These are phyloP conservation scores for Prunus davidiana DNA, from an alignment of 306 rosid species.

Conservation along the genomic window DNA sequence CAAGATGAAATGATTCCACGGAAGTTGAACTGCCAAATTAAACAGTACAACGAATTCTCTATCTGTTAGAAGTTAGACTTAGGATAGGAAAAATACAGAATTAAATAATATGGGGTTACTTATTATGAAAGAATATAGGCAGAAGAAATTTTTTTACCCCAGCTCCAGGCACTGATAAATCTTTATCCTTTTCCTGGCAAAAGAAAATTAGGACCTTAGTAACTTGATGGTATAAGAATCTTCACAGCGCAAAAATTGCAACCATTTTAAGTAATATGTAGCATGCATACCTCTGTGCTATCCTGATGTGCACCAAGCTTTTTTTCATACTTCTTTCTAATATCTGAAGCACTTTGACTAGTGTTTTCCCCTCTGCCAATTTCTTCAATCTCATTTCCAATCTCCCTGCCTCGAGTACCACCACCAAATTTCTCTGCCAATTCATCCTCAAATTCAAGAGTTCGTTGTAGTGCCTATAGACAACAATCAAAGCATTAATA, in stretches of 20 bases:
- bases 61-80: background rate
- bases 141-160: conserved; percentile 56
- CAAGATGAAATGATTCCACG: conserved; percentile 98
- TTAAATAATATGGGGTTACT: background rate
- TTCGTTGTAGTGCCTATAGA: conserved; percentile 88
- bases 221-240: conserved; percentile 1
- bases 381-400: conserved; percentile 79
- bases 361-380: conserved; percentile 63
- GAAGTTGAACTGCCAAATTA: conserved; percentile 92
- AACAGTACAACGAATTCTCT: conserved; percentile 25
- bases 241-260: background rate
- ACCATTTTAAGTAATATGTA: conserved; percentile 17
- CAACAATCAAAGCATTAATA: conserved; percentile 17
- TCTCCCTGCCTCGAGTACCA: conserved; percentile 77
- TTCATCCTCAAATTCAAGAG: conserved; percentile 98
- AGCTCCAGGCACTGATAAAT: conserved; percentile 92
- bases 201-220: conserved; percentile 33
- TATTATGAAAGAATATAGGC: background rate
- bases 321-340: conserved; percentile 87
- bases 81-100: background rate
- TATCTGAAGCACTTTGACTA: conserved; percentile 72
- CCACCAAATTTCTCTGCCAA: conserved; percentile 98
- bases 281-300: conserved; percentile 57
- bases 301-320: conserved; percentile 88
- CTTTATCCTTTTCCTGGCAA: conserved; percentile 75